Conservation (phyloP, 768 basidiomycete genomes). For the Termitomyces sp. region DNA sequence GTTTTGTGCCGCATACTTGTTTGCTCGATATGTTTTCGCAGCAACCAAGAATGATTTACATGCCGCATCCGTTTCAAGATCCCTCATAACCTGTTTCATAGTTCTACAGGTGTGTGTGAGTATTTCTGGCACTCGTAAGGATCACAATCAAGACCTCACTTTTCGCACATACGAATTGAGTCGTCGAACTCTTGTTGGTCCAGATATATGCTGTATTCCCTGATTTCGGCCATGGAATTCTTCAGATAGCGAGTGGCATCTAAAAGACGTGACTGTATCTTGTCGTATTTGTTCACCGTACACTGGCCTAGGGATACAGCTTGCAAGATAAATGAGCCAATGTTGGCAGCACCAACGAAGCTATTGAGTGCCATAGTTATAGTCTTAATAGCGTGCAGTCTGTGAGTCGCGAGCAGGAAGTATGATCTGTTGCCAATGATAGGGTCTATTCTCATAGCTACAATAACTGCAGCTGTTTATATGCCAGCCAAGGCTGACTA, state of each 20-base stretch:
- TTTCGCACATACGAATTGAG: too few relatives aligned
- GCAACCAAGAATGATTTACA: background rate
- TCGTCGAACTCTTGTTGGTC: too few relatives aligned
- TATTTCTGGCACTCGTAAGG: background rate
- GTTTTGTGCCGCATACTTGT: background rate
- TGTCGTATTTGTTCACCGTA: background rate
- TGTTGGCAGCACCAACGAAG: background rate
- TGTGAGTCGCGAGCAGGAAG: background rate
- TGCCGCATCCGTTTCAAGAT: background rate
- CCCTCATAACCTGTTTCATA: background rate
- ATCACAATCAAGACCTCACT: background rate
- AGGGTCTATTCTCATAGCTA: background rate
- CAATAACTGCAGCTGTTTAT: background rate
- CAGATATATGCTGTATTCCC: too few relatives aligned
- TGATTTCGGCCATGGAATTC: too few relatives aligned
- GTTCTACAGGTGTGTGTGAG: background rate
- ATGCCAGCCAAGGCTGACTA: too few relatives aligned
- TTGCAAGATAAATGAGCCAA: background rate
- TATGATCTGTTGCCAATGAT: background rate
- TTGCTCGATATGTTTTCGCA: background rate
- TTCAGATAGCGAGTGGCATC: too few relatives aligned
- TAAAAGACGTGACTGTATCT: too few relatives aligned
- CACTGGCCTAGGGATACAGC: background rate
- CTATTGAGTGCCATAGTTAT: background rate
- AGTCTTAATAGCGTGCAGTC: background rate